Conservation (phyloP, 768 basidiomycete species). For the Lyophyllum decastes region DNA sequence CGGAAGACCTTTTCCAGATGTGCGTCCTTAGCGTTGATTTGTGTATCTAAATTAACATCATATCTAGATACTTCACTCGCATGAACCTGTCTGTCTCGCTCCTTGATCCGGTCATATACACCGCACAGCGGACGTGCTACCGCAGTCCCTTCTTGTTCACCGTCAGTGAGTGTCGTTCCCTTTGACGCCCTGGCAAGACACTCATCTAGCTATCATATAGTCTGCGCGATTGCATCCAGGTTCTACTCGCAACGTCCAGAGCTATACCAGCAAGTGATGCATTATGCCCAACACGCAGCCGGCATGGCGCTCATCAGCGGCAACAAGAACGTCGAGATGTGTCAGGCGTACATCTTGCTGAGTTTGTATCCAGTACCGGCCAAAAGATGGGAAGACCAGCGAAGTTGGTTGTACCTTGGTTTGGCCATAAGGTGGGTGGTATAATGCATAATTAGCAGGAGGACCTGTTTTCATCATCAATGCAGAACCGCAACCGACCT, state of each 20-base stretch:
- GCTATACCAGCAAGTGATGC: slow-evolving; percentile 71
- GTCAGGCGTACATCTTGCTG: slow-evolving; percentile 79
- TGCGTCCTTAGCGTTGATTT: slow-evolving; percentile 28
- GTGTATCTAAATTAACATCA: slow-evolving; percentile 10
- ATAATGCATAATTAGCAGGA: not conserved
- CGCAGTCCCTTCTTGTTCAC: slow-evolving; percentile 93
- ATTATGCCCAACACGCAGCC: slow-evolving; percentile 74
- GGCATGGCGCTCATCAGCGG: slow-evolving; percentile 77
- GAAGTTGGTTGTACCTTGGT: slow-evolving; percentile 88
- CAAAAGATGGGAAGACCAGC: slow-evolving; percentile 85
- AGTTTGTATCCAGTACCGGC: slow-evolving; percentile 78
- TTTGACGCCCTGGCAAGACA: not conserved
- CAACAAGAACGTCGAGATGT: slow-evolving; percentile 81
- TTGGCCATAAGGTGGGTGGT: slow-evolving; percentile 75
- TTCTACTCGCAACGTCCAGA: slow-evolving; percentile 73
- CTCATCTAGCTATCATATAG: slow-evolving; percentile 33
- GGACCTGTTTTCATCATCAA: slow-evolving; percentile 2
- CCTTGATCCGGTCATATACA: slow-evolving; percentile 82
- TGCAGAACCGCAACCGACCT: slow-evolving; percentile 84
- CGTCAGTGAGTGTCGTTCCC: slow-evolving; percentile 59
- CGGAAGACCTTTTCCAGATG: slow-evolving; percentile 75
- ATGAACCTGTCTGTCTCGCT: slow-evolving; percentile 82
- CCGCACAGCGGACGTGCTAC: slow-evolving; percentile 76
- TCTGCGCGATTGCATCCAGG: slow-evolving; percentile 87
- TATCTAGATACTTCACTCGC: slow-evolving; percentile 66